Percentiles rank a stretch among this genome's conserved stretches.
phyloP scores from a whole-genome alignment of 352 stramenopile species.

The Phytophthora tentaculata region DNA sequence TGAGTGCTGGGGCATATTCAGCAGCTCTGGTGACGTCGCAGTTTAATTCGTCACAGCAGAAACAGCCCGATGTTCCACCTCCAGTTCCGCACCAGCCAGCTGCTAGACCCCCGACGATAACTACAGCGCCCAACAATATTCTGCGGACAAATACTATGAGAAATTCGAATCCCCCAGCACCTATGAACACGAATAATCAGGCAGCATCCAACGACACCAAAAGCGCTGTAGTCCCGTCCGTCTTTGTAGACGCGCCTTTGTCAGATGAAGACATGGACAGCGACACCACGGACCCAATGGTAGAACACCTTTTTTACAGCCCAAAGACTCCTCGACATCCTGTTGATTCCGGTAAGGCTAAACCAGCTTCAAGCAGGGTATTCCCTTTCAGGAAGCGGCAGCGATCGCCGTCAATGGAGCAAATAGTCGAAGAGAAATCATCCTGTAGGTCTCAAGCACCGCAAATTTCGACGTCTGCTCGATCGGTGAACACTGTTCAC shows the following conservation, averaged over 20 bases:
- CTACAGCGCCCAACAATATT: not conserved
- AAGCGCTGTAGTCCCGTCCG: slow-evolving; percentile 28
- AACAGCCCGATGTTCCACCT: slow-evolving; percentile 4
- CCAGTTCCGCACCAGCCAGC: slow-evolving; percentile 6
- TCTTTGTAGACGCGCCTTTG: slow-evolving; percentile 68
- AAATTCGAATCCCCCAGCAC: not conserved
- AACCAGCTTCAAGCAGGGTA: not conserved
- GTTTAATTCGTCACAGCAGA: slow-evolving; percentile 35
- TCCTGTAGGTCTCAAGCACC: slow-evolving; percentile 1
- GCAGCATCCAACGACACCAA: slow-evolving; percentile 1
- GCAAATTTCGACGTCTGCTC: slow-evolving; percentile 5
- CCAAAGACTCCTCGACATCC: slow-evolving; percentile 57
- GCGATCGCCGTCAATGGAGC: slow-evolving; percentile 29
- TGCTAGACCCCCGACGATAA: slow-evolving; percentile 1
- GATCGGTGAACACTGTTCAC: not conserved
- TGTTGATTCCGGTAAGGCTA: not conserved
- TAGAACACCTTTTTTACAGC: slow-evolving; percentile 83
- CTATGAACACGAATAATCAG: slow-evolving; percentile 9
- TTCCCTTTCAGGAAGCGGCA: slow-evolving; percentile 41
- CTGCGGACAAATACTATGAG: slow-evolving; percentile 2
- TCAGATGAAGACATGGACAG: slow-evolving; percentile 67
- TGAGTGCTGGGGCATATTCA: slow-evolving; percentile 57
- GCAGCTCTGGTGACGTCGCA: slow-evolving; percentile 62
- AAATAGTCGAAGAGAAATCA: not conserved
- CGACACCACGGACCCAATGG: slow-evolving; percentile 74